phyloP scores from a whole-genome alignment of 1,139 yeast species.

The Fermentozyma sake region DNA sequence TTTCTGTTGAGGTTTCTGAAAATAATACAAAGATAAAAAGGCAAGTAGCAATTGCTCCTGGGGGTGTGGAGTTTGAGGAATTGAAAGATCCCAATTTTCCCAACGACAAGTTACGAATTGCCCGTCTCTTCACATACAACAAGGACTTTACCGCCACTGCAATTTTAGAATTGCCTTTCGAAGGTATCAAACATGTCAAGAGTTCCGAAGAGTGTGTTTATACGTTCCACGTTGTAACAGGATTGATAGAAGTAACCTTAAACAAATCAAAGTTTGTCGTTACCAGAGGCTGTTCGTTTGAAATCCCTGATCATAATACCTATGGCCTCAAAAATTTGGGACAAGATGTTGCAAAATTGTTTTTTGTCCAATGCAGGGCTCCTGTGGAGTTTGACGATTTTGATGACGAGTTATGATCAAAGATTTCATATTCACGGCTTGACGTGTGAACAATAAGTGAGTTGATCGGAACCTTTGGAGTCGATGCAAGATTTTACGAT shows the following conservation, averaged over 20 bases:
- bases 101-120: slow-evolving; percentile 57
- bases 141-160: slow-evolving; percentile 74
- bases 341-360: slow-evolving; percentile 52
- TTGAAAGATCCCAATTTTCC: slow-evolving; percentile 25
- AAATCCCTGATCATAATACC: slow-evolving; percentile 72
- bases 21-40: slow-evolving; percentile 43
- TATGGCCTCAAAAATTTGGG: slow-evolving; percentile 65
- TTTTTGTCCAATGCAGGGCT: slow-evolving; percentile 65
- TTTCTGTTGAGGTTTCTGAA: slow-evolving; percentile 50
- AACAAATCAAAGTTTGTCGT: slow-evolving; percentile 59
- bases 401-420: slow-evolving; percentile 5
- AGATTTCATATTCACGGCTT: too few species aligned
- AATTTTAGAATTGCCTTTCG: slow-evolving; percentile 60
- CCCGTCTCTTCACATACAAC: slow-evolving; percentile 64
- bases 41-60: slow-evolving; percentile 66
- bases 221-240: slow-evolving; percentile 70
- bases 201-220: slow-evolving; percentile 66
- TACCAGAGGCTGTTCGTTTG: slow-evolving; percentile 72
- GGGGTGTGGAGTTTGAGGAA: slow-evolving; percentile 43
- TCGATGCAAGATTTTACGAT: too few species aligned
- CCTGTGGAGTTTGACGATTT: slow-evolving; percentile 8
- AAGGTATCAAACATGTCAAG: slow-evolving; percentile 59
- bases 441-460: too few species aligned
- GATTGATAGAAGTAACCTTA: slow-evolving; percentile 64
- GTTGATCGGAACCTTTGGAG: too few species aligned